Conservation (phyloP, 1,139 yeast species). For the Diutina neorugosa region DNA sequence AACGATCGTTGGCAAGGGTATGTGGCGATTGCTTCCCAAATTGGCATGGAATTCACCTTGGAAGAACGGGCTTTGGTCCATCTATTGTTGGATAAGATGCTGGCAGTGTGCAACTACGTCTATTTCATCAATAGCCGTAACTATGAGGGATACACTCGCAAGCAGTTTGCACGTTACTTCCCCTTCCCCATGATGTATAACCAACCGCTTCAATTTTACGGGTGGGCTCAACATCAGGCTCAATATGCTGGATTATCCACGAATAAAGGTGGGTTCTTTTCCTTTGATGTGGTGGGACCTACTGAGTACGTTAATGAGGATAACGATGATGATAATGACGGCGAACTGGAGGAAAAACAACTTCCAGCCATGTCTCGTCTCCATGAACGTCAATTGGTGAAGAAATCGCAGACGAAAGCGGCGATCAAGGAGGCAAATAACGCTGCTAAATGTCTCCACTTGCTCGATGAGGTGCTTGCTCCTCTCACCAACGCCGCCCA, state of each 20-base stretch:
- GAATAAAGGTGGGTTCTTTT: conserved; percentile 20
- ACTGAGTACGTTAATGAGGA: conserved; percentile 21
- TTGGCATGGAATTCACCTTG: conserved; percentile 12
- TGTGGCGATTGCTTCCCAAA: conserved; percentile 30
- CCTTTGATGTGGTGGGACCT: conserved; percentile 13
- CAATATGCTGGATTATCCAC: conserved; percentile 25
- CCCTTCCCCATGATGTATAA: conserved; percentile 86
- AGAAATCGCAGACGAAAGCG: conserved; percentile 28
- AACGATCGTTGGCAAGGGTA: conserved; percentile 31
- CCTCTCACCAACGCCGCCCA: not conserved
- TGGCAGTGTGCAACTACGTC: conserved; percentile 44
- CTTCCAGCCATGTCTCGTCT: conserved; percentile 31
- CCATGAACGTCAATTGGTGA: conserved; percentile 36
- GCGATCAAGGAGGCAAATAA: conserved; percentile 37
- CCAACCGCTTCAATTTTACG: conserved; percentile 47
- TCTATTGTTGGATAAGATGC: conserved; percentile 1
- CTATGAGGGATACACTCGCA: conserved; percentile 55
- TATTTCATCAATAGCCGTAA: conserved; percentile 48
- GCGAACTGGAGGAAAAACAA: conserved; percentile 19
- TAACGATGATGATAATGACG: conserved; percentile 8
- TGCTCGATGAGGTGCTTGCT: conserved; percentile 22
- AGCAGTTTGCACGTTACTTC: conserved; percentile 41
- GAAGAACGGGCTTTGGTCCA: not conserved
- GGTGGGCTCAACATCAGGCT: conserved; percentile 36
- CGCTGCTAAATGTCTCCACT: conserved; percentile 37